phyloP scores from a whole-genome alignment of 805 yeast genomes.

The Wickerhamomyces hampshirensis region DNA sequence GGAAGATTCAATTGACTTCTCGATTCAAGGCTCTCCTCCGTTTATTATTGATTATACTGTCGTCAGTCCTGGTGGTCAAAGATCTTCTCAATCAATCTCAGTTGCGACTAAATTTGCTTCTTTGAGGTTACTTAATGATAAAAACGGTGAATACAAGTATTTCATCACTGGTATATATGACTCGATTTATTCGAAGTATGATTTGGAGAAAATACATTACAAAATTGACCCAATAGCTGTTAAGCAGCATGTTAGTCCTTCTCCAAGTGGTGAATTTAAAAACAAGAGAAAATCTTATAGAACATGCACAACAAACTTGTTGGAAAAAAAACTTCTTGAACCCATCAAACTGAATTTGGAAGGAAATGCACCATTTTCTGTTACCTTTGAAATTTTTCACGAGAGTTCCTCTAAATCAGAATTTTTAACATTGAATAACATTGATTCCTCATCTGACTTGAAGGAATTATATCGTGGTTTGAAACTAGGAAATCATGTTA shows the following conservation, averaged over 20 bases:
- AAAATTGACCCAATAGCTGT: constrained; percentile 32
- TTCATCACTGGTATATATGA: constrained; percentile 62
- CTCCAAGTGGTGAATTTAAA: constrained; percentile 57
- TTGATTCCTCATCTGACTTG: constrained; percentile 36
- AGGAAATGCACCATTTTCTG: constrained; percentile 60
- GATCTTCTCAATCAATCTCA: constrained; percentile 34
- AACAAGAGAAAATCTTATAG: constrained; percentile 43
- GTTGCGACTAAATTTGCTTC: constrained; percentile 50
- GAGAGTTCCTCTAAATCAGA: constrained; percentile 54
- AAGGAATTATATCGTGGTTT: constrained; percentile 45
- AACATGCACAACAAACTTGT: constrained; percentile 40
- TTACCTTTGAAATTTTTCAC: constrained; percentile 55
- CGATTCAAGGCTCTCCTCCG: constrained; percentile 56
- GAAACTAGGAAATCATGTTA: constrained; percentile 64
- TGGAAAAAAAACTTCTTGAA: constrained; percentile 32
- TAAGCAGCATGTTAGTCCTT: constrained; percentile 48
- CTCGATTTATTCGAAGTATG: constrained; percentile 46
- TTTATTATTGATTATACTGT: constrained; percentile 68
- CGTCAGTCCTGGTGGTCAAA: constrained; percentile 49
- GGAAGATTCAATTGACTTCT: constrained; percentile 45
- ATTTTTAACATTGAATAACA: constrained; percentile 37
- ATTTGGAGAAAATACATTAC: constrained; percentile 27
- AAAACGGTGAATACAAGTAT: constrained; percentile 59
- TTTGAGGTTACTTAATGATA: constrained; percentile 37
- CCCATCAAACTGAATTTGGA: constrained; percentile 51